A percentile compares a stretch with the other conserved stretches of the same genome.
Evolutionary conservation across 176 grass and related monocot species (phyloP).

Genomic region (Oryza brachyantha): DNA sequence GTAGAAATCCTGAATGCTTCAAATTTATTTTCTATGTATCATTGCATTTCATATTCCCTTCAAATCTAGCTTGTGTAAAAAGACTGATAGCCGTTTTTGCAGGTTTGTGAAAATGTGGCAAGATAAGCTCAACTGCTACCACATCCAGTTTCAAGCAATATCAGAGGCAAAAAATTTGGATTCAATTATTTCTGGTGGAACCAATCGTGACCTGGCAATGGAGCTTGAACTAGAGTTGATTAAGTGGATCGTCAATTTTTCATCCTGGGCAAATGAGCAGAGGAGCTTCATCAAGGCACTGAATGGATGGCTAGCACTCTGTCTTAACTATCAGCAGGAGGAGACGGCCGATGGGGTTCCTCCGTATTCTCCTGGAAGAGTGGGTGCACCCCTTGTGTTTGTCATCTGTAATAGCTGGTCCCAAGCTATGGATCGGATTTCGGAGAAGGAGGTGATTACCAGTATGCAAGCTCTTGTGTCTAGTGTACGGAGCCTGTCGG

Average conservation of each 20-base stretch:
- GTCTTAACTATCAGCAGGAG: slow-evolving; percentile 60
- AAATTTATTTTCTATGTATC: background rate
- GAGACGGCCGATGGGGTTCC: slow-evolving; percentile 52
- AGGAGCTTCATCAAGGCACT: slow-evolving; percentile 74
- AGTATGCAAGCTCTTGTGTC: slow-evolving; percentile 59
- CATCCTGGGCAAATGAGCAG: slow-evolving; percentile 72
- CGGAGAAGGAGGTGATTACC: slow-evolving; percentile 60
- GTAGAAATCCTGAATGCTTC: background rate
- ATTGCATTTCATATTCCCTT: slow-evolving; percentile 1
- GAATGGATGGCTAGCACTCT: slow-evolving; percentile 88
- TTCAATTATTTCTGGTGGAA: slow-evolving; percentile 41
- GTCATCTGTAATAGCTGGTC: slow-evolving; percentile 84
- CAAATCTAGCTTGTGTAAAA: background rate
- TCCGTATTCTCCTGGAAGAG: slow-evolving; percentile 69
- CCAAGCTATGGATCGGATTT: slow-evolving; percentile 68
- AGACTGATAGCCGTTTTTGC: slow-evolving; percentile 32
- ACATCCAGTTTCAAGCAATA: slow-evolving; percentile 57
- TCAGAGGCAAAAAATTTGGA: slow-evolving; percentile 59
- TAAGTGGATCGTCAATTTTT: slow-evolving; percentile 81
- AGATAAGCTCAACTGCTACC: slow-evolving; percentile 73
- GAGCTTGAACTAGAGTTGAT: slow-evolving; percentile 85
- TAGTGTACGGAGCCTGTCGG: slow-evolving; percentile 48
- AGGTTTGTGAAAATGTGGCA: slow-evolving; percentile 89
- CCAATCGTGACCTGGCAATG: slow-evolving; percentile 38
- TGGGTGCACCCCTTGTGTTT: slow-evolving; percentile 77